Evolutionary conservation across 2,329 filamentous ascomycete genomes (phyloP).

Genomic region (Geosmithia putterillii): DNA sequence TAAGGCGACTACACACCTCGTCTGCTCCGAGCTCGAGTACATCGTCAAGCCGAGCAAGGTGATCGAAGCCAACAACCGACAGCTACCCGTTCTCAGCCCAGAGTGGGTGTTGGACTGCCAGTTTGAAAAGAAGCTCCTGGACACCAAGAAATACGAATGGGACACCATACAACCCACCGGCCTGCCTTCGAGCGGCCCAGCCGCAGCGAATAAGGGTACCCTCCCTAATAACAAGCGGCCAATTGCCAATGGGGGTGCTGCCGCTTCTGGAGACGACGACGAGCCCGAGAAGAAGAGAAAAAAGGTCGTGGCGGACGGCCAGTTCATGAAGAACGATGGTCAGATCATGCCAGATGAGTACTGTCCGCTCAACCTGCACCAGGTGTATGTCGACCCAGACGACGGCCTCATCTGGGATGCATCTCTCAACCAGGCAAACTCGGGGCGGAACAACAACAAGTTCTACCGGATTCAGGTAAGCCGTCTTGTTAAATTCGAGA

Average conservation of each 20-base stretch:
- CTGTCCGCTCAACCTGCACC: conserved; percentile 20
- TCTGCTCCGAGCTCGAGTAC: conserved; percentile 42
- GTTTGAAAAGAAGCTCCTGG: conserved; percentile 10
- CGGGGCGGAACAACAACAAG: conserved; percentile 65
- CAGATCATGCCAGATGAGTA: conserved; percentile 37
- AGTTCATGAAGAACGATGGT: conserved; percentile 32
- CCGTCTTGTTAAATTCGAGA: neutral
- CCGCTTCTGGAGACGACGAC: conserved; percentile 4
- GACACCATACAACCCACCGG: neutral
- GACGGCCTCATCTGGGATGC: conserved; percentile 62
- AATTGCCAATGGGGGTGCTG: neutral
- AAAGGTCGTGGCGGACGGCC: conserved; percentile 24
- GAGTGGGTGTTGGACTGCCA: conserved; percentile 52
- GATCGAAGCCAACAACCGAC: conserved; percentile 29
- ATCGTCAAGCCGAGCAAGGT: conserved; percentile 38
- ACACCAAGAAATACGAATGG: conserved; percentile 14
- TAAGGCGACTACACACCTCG: conserved; percentile 39
- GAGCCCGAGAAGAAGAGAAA: conserved; percentile 22
- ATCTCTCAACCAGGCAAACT: conserved; percentile 66
- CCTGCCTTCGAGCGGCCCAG: neutral
- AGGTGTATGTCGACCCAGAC: conserved; percentile 54
- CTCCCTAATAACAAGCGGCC: neutral
- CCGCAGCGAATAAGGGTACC: neutral
- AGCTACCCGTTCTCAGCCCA: conserved; percentile 42
- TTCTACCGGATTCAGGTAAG: conserved; percentile 68